A percentile compares a stretch with the other conserved stretches of the same genome.
Evolutionary conservation across 306 rosid species (phyloP).

Genomic region (Macrotyloma uniflorum): DNA sequence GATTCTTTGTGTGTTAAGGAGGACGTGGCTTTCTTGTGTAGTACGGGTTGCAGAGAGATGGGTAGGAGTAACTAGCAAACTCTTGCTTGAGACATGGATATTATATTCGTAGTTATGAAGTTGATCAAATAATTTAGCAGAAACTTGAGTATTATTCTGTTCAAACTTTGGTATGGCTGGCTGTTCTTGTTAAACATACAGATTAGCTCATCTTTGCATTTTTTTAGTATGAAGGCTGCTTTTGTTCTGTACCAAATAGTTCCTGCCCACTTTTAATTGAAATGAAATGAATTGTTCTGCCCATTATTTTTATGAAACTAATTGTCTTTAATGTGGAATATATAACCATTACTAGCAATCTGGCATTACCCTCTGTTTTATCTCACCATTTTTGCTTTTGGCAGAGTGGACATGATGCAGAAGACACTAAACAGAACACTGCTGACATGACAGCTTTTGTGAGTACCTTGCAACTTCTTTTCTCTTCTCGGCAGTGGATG

Average conservation of each 20-base stretch:
- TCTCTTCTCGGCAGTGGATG: neutral
- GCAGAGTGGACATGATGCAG: slow-evolving; percentile 1
- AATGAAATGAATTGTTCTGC: neutral
- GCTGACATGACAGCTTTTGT: slow-evolving; percentile 13
- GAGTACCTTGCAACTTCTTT: neutral
- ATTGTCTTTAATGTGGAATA: neutral
- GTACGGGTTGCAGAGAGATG: neutral
- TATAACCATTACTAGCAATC: neutral
- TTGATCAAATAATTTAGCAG: neutral
- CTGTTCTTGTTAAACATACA: neutral
- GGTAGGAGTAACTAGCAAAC: neutral
- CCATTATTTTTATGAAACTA: neutral
- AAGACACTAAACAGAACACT: slow-evolving; percentile 12
- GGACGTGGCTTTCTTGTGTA: neutral
- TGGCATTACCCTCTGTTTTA: neutral
- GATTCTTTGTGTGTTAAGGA: neutral
- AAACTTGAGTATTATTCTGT: neutral
- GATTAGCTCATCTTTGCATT: neutral
- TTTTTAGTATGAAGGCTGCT: neutral
- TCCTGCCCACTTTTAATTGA: neutral
- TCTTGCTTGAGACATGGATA: neutral
- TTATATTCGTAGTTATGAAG: neutral
- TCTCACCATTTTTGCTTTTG: neutral
- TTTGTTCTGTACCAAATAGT: neutral
- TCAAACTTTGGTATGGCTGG: neutral